Evolutionary conservation across 2,329 filamentous ascomycete species (phyloP), one percentile per base, ranked within the genome.

Genomic region (Tolypocladium guangdongense): DNA sequence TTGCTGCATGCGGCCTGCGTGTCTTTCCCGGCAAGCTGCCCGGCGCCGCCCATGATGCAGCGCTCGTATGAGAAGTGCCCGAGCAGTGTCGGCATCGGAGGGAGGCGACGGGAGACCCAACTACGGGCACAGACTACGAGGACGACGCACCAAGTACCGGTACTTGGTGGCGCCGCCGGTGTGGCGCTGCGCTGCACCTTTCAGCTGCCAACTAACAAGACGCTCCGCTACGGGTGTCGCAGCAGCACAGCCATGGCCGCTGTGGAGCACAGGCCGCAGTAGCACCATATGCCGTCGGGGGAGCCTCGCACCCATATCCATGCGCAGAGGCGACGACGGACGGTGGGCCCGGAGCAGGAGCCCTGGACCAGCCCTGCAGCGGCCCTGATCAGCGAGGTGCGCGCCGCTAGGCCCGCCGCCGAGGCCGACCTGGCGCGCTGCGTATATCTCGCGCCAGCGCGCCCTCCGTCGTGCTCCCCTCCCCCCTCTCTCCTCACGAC

Each of bases 401-500:
- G n/a, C n/a, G n/a, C 36, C 36, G 18, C 36, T 37, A 8, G n/a
- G 36, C 36, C 36, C 18, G 16, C n/a, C 36, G 36, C 10, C 36
- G 36, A n/a, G 36, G 16, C 16, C 16, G 36, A 3, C 36, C 36
- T 37, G 16, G 27, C 27, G 27, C 27, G 27, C 27, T 27, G 27
- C 3, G 36, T 51, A 51, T 54, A 54, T 51, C 52, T 54, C 52
- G 49, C 49, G 38, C 52, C 38, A 38, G 52, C 51, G 38, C 54
- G 51, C 56, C 50, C 53, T 52, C 52, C 54, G 50, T 74, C 74
- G 72, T 71, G 68, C 68, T 68, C 71, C 63, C 66, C 72, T 71
- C 72, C 70, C 69, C 66, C 71, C 68, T 57, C 58, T 68, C 67
- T 77, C 74, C 68, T 76, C 74, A 80, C 78, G 77, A 81, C 70